phyloP scores from a whole-genome alignment of 2,329 filamentous ascomycete genomes.

The Pezicula neosporulosa region DNA sequence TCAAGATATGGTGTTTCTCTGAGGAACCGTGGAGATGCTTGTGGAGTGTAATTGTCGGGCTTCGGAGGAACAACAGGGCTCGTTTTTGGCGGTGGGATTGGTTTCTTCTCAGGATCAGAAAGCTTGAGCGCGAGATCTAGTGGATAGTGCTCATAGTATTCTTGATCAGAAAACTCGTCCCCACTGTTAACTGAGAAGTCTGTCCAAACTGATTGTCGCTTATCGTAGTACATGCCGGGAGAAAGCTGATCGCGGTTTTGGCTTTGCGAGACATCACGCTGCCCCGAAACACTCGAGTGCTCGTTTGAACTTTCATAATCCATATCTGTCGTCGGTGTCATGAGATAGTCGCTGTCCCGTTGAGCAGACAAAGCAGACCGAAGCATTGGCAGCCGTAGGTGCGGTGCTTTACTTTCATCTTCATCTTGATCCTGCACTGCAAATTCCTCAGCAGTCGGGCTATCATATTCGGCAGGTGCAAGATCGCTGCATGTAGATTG shows the following conservation, averaged over 20 bases:
- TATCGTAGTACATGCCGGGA: slow-evolving; percentile 14
- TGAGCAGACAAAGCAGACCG: slow-evolving; percentile 21
- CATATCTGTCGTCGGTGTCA: slow-evolving; percentile 26
- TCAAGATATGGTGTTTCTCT: slow-evolving; percentile 3
- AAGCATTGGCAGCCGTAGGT: slow-evolving; percentile 19
- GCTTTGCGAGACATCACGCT: slow-evolving; percentile 15
- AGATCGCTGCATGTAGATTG: no score
- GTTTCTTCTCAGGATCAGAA: slow-evolving; percentile 30
- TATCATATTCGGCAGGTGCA: no score
- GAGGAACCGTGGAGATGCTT: slow-evolving; percentile 16
- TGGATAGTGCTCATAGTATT: slow-evolving; percentile 8
- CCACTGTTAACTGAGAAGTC: slow-evolving; percentile 24
- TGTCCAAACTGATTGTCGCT: slow-evolving; percentile 25
- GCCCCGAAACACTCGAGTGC: slow-evolving; percentile 10
- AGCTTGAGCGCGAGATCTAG: slow-evolving; percentile 2
- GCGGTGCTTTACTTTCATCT: slow-evolving; percentile 7
- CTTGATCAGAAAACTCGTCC: slow-evolving; percentile 16
- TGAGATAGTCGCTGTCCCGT: slow-evolving; percentile 13
- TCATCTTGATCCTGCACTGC: slow-evolving; percentile 1
- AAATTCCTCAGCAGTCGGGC: no score
- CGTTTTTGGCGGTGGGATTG: slow-evolving; percentile 39
- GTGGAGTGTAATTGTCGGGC: slow-evolving; percentile 20
- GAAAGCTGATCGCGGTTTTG: slow-evolving; percentile 13
- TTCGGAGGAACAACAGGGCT: slow-evolving; percentile 22
- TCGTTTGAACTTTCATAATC: slow-evolving; percentile 26